Evolutionary conservation across 331 rosid species (phyloP).

Genomic region (Rhamnella rubrinervis): DNA sequence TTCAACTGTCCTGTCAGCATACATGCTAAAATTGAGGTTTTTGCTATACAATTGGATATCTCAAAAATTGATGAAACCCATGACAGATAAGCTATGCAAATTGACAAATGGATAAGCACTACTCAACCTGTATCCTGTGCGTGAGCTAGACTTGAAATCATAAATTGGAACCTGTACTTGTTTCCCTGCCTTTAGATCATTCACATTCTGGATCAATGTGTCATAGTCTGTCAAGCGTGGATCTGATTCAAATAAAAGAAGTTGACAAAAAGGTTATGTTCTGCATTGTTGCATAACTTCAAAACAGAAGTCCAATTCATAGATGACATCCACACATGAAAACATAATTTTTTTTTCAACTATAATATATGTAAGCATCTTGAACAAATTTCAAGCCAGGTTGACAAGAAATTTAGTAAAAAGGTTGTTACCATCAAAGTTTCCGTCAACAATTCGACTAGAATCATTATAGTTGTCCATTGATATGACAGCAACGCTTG

Average conservation of each 20-base stretch:
- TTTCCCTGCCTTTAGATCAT: constrained; percentile 75
- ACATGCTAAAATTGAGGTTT: constrained; percentile 24
- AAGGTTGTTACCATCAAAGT: constrained; percentile 76
- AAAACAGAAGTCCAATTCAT: constrained; percentile 15
- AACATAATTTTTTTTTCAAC: neutral
- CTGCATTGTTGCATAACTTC: neutral
- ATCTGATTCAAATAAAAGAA: constrained; percentile 44
- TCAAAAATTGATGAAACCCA: constrained; percentile 1
- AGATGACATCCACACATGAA: neutral
- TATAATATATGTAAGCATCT: neutral
- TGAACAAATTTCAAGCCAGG: neutral
- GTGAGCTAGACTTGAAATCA: constrained; percentile 92
- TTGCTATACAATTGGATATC: constrained; percentile 14
- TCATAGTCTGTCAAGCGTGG: constrained; percentile 96
- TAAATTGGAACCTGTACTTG: constrained; percentile 73
- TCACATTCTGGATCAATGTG: constrained; percentile 79
- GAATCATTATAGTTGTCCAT: constrained; percentile 97
- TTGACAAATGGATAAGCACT: constrained; percentile 23
- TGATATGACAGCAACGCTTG: constrained; percentile 90
- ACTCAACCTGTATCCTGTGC: constrained; percentile 77
- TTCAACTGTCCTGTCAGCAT: constrained; percentile 56
- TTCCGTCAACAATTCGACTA: constrained; percentile 97
- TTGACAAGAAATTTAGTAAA: constrained; percentile 17
- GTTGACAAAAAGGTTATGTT: constrained; percentile 7
- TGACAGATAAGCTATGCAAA: constrained; percentile 17